Evolutionary conservation across 768 basidiomycete species (phyloP).

Genomic region (Suillus americanus): DNA sequence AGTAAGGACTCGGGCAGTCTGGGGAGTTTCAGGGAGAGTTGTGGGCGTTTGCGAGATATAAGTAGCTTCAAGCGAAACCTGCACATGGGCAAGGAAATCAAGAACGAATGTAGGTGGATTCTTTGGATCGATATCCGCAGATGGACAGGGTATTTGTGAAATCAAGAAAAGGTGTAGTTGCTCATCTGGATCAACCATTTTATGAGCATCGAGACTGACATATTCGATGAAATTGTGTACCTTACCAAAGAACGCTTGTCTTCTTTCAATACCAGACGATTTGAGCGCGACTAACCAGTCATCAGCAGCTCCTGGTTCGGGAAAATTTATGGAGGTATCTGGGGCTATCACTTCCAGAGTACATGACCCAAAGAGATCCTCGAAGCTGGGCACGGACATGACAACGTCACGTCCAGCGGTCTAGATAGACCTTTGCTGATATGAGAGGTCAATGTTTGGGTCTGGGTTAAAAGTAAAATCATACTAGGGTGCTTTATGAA

Average conservation of each 20-base stretch:
- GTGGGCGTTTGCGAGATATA: conserved; percentile 62
- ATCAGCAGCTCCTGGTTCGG: conserved; percentile 43
- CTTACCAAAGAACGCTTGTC: conserved; percentile 76
- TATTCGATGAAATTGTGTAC: conserved; percentile 18
- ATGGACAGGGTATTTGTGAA: conserved; percentile 32
- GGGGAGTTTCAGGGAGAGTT: conserved; percentile 35
- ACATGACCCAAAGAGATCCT: conserved; percentile 61
- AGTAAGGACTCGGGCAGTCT: conserved; percentile 34
- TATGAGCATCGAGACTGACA: conserved; percentile 15
- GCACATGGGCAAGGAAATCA: conserved; percentile 63
- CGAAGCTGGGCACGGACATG: conserved; percentile 46
- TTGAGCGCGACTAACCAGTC: conserved; percentile 57
- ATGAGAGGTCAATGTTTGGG: not conserved
- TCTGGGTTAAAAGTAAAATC: not conserved
- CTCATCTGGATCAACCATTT: conserved; percentile 43
- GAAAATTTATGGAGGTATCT: conserved; percentile 61
- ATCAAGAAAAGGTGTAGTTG: conserved; percentile 50
- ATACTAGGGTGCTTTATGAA: not conserved
- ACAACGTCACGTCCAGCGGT: not conserved
- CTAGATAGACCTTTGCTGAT: not conserved
- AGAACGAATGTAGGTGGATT: conserved; percentile 38
- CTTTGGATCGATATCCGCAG: conserved; percentile 37
- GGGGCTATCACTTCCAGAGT: conserved; percentile 65
- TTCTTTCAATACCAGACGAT: conserved; percentile 47
- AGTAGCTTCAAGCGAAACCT: conserved; percentile 78